A percentile compares a stretch with the other conserved stretches of the same genome.
Conservation (phyloP, 257 asterid genomes). For the Jacaranda mimosifolia region DNA sequence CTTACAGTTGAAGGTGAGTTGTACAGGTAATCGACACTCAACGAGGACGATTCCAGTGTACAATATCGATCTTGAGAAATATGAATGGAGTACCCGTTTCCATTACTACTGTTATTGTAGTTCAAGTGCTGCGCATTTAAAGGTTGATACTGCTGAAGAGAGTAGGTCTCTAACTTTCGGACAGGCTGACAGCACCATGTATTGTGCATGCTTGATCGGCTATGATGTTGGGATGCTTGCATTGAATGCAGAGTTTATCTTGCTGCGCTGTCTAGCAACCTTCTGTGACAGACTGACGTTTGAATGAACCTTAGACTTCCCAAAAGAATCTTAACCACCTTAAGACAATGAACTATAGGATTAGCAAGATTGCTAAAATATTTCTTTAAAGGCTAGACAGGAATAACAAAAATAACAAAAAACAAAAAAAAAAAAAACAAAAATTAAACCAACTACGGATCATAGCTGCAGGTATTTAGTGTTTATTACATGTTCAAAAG, state of each 20-base stretch:
- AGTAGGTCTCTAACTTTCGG: constrained; percentile 55
- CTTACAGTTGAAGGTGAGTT: constrained; percentile 54
- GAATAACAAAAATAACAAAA: too few relatives aligned
- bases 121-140: constrained; percentile 46
- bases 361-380: constrained; percentile 1
- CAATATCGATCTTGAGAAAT: constrained; percentile 53
- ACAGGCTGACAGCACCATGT: constrained; percentile 55
- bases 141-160: constrained; percentile 52
- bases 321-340: neutral
- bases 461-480: neutral
- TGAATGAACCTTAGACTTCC: neutral
- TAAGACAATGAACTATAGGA: neutral
- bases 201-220: constrained; percentile 56
- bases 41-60: constrained; percentile 76
- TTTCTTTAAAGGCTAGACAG: neutral
- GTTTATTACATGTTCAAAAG: neutral
- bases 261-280: too few relatives aligned
- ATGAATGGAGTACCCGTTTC: constrained; percentile 47
- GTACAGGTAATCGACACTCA: constrained; percentile 38
- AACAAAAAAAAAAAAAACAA: too few relatives aligned
- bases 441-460: neutral
- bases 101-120: constrained; percentile 38
- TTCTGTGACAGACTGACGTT: neutral
- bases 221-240: constrained; percentile 58
- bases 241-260: constrained; percentile 22